phyloP scores from a whole-genome alignment of 192 early-diverging fungal genomes.

The Dissophora globulifera region DNA sequence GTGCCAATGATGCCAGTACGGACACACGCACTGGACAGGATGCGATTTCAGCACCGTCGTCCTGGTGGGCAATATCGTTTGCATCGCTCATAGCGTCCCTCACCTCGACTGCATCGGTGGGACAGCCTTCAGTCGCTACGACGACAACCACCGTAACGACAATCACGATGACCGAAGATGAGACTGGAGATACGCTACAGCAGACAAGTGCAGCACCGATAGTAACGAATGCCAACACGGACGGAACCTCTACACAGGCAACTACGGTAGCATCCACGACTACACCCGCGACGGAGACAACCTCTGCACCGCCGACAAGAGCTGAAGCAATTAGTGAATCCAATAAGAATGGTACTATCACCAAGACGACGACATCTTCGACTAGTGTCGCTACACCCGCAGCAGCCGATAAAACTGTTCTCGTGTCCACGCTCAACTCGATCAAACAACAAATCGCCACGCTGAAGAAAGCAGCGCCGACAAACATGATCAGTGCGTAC shows the following conservation, averaged over 20 bases:
- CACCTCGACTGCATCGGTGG: not conserved
- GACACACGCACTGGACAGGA: no score
- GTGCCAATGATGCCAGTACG: no score
- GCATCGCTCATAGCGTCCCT: conserved; percentile 12
- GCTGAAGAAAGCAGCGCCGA: conserved; percentile 29
- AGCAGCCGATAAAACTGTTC: conserved; percentile 22
- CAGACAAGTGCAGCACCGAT: not conserved
- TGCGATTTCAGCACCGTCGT: conserved; percentile 32
- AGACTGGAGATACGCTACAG: conserved; percentile 1
- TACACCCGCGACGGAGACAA: not conserved
- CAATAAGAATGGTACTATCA: conserved; percentile 11
- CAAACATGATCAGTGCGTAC: conserved; percentile 47
- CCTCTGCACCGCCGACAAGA: not conserved
- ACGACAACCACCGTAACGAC: conserved; percentile 44
- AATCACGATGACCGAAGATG: conserved; percentile 16
- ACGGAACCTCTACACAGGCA: no score
- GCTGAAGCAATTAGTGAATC: not conserved
- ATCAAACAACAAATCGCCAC: conserved; percentile 42
- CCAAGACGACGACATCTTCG: conserved; percentile 30
- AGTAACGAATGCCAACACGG: no score
- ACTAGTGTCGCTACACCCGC: conserved; percentile 6
- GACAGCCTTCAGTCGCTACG: conserved; percentile 10
- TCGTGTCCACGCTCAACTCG: conserved; percentile 40
- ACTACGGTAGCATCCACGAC: no score
- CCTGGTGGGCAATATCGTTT: conserved; percentile 50